Evolutionary conservation across 345 rosid genomes (phyloP).

Genomic region (Populus davidiana): DNA sequence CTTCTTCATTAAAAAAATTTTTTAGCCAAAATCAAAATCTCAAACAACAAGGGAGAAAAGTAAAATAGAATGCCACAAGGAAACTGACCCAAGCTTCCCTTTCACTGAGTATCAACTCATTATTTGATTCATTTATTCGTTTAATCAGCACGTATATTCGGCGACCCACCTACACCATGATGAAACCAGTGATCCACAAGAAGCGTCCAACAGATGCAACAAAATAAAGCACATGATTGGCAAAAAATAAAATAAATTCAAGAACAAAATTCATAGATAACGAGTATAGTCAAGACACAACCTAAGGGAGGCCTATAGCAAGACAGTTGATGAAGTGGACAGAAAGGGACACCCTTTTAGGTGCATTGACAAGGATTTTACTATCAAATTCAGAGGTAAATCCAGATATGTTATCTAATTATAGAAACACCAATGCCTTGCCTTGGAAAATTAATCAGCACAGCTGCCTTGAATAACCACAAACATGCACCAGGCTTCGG

Average conservation of each 20-base stretch:
- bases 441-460: background rate
- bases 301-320: background rate
- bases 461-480: background rate
- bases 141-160: conserved; percentile 49
- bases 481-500: background rate
- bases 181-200: conserved; percentile 6
- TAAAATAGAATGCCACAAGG: background rate
- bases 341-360: background rate
- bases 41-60: background rate
- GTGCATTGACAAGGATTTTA: background rate
- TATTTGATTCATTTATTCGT: conserved; percentile 62
- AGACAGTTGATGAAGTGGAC: background rate
- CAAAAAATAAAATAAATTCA: background rate
- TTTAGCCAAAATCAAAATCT: background rate
- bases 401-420: background rate
- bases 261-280: background rate
- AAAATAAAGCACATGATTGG: background rate
- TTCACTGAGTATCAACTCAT: conserved; percentile 78
- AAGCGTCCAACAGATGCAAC: background rate
- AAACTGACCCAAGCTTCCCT: conserved; percentile 74
- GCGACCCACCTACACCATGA: conserved; percentile 63
- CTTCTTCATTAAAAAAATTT: background rate
- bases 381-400: background rate
- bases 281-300: background rate
- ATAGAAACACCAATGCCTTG: background rate